These are phyloP conservation scores for Globisporangium iwayamae DNA, from an alignment of 352 stramenopile genomes.

Conservation along the genomic window DNA sequence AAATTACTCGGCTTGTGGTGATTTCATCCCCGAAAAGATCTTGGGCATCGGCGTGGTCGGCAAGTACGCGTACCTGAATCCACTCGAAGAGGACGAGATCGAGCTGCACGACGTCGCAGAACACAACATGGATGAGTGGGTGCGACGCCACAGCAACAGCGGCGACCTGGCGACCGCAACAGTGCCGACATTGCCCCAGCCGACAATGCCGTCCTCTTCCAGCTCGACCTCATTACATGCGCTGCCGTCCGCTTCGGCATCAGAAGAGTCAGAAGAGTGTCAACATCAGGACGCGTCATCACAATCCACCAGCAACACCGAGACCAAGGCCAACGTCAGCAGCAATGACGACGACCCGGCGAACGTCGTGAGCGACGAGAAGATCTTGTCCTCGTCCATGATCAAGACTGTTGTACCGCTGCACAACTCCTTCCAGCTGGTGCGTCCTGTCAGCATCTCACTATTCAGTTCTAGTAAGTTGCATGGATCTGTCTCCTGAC, in stretches of 20 bases:
- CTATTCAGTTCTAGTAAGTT: not conserved
- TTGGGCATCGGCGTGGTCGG: constrained; percentile 72
- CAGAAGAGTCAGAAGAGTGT: not conserved
- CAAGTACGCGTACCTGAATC: constrained; percentile 78
- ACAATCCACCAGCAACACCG: constrained; percentile 14
- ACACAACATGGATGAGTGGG: constrained; percentile 62
- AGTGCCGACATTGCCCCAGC: constrained; percentile 21
- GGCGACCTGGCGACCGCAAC: constrained; percentile 14
- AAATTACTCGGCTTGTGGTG: constrained; percentile 81
- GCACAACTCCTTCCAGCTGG: constrained; percentile 61
- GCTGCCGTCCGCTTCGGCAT: not conserved
- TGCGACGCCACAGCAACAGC: constrained; percentile 31
- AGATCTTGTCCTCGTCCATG: constrained; percentile 61
- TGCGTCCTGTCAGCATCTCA: constrained; percentile 21
- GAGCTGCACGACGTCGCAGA: constrained; percentile 25
- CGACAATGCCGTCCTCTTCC: not conserved
- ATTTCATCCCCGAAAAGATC: constrained; percentile 88
- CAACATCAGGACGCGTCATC: constrained; percentile 12
- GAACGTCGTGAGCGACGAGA: constrained; percentile 37
- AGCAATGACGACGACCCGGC: constrained; percentile 32
- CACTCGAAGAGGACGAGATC: constrained; percentile 43
- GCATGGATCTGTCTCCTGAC: not conserved
- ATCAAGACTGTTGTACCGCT: constrained; percentile 75
- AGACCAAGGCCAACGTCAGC: constrained; percentile 13
- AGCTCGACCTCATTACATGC: not conserved